Evolutionary conservation across 2,329 filamentous ascomycete genomes (phyloP).

Genomic region (Cryphonectria carpinicola): DNA sequence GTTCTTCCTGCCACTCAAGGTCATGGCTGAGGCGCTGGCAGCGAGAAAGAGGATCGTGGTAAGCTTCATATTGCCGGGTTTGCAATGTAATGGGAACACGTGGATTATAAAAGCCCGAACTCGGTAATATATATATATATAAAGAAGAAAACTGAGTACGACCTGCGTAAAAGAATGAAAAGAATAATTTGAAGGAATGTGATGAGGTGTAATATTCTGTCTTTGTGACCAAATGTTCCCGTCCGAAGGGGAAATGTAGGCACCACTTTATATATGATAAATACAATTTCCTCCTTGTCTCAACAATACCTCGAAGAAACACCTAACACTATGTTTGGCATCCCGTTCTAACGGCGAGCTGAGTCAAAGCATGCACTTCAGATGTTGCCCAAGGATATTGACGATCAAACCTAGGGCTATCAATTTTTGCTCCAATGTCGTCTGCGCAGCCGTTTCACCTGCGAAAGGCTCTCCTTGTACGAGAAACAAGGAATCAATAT

Average conservation of each 20-base stretch:
- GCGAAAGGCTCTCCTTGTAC: background rate
- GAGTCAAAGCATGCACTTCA: background rate
- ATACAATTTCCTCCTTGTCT: background rate
- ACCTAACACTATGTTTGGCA: background rate
- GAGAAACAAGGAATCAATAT: background rate
- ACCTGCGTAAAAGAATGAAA: slow-evolving; percentile 18
- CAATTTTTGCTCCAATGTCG: background rate
- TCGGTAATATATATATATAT: background rate
- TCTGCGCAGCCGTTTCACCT: background rate
- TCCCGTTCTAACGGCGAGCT: background rate
- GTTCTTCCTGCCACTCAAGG: slow-evolving; percentile 8
- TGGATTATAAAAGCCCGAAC: background rate
- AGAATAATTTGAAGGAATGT: background rate
- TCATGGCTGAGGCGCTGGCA: slow-evolving; percentile 14
- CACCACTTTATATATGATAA: background rate
- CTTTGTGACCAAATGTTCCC: background rate
- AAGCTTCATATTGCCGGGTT: slow-evolving; percentile 16
- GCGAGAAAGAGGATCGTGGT: slow-evolving; percentile 9
- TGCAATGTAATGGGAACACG: background rate
- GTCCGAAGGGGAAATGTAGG: background rate
- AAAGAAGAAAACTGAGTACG: slow-evolving; percentile 13
- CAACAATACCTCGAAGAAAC: background rate
- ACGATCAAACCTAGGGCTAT: background rate
- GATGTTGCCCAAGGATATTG: slow-evolving; percentile 2
- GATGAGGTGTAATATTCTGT: background rate